Conservation (phyloP, 2,329 filamentous ascomycete species). For the Neonectria coccinea region DNA sequence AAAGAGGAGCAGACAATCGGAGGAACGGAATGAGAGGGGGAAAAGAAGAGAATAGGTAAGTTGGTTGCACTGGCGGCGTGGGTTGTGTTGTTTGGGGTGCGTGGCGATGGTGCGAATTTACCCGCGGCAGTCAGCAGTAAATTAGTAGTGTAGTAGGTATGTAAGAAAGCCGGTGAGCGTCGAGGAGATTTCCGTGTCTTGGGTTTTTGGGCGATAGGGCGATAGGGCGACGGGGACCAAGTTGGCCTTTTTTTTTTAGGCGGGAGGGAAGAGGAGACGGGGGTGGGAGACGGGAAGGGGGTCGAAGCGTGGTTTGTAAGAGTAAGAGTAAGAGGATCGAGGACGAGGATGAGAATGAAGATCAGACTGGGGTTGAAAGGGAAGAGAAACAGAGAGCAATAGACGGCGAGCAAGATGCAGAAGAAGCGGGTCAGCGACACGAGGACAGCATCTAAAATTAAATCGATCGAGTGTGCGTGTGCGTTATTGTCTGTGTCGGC, state of each 20-base stretch:
- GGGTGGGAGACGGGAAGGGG: conserved; percentile 4
- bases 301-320: conserved; percentile 21
- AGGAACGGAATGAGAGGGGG: conserved; percentile 2
- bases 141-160: conserved; percentile 15
- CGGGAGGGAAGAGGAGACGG: conserved; percentile 19
- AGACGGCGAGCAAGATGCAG: conserved; percentile 21
- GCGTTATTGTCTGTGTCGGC: neutral
- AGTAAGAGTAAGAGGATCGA: conserved; percentile 20
- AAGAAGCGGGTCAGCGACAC: conserved; percentile 40
- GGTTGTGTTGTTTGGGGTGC: conserved; percentile 19
- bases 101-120: conserved; percentile 26
- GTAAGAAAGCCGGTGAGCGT: conserved; percentile 23
- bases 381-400: conserved; percentile 28
- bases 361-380: conserved; percentile 19
- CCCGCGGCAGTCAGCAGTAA: conserved; percentile 26
- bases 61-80: conserved; percentile 18
- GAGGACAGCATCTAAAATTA: conserved; percentile 41
- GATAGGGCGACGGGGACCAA: conserved; percentile 21
- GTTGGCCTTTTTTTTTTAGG: conserved; percentile 14
- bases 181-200: conserved; percentile 29
- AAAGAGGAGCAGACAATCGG: conserved; percentile 9
- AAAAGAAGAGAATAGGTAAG: neutral
- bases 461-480: conserved; percentile 11
- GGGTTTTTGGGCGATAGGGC: conserved; percentile 21
- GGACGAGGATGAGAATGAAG: conserved; percentile 20